Base-by-base conservation (phyloP, 2,329 filamentous ascomycete genomes). In the Ophiostoma pallidulum region DNA sequence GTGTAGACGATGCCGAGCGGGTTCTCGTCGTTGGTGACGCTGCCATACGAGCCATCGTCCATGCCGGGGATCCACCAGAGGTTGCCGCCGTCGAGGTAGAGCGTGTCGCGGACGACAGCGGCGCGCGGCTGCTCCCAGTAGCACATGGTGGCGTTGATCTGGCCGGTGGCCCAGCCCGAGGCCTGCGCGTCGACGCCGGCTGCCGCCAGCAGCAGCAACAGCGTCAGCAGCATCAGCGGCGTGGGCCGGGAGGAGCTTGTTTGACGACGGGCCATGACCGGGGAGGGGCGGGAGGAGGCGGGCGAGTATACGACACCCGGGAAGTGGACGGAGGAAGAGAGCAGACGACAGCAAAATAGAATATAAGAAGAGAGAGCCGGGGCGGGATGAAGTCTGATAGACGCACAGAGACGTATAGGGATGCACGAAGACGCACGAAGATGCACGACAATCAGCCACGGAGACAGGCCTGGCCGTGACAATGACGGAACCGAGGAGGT, bases 71-170 rank as follows among this genome's bases (percentile, higher is more conserved):
- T 53, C 78, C 80, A 84, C 50, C 53, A 68, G 10, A 82, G 59
- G 36, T 59, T 53, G 4, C 82, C 82, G 32, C 82, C 82, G 58
- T 86, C 80, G 19, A 86, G 60, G 57, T 82, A 85, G 14, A 84
- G 63, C 2, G 72, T 79, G 55, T 85, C 78, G 36, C 72, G 72
- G 31, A 84, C 62, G 3, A 80, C 62, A 32, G 73, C 72, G 52
- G 71, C 80, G 82, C 69, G 63, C 13, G 65, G 64, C 54, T 68
- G 63, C 42, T 59, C 45, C 81, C 81, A 84, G 41, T 60, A 62
- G 59, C 79, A 84, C 59, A 84, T 75, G 13, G 72, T 73, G 6
- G 74, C 68, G 57, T 75, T 80, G 45, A 77, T 62, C 59, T 82
- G 74, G 32, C 64, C 61, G 2, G 60, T 38, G n/a, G 56, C 45